phyloP scores from a whole-genome alignment of 208 protist genomes.

The Eutreptiella sp. region DNA sequence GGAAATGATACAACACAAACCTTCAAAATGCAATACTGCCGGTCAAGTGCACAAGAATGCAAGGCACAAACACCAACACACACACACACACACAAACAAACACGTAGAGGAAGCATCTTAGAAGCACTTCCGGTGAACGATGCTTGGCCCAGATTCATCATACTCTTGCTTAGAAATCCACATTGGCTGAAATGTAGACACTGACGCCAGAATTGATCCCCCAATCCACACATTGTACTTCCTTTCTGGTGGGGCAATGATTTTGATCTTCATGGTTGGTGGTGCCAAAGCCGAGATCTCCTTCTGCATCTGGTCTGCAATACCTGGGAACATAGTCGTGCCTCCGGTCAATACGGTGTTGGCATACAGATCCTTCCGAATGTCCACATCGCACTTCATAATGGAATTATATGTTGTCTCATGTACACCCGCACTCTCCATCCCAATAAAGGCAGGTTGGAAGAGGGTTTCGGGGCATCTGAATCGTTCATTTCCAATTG shows the following conservation, averaged over 20 bases:
- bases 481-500: slow-evolving; percentile 72
- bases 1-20: too few species aligned
- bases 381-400: slow-evolving; percentile 90
- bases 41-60: too few species aligned
- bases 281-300: slow-evolving; percentile 86
- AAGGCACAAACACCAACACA: too few species aligned
- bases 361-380: slow-evolving; percentile 87
- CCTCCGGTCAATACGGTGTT: slow-evolving; percentile 92
- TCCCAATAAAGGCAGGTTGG: slow-evolving; percentile 85
- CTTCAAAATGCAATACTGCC: too few species aligned
- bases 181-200: slow-evolving; percentile 93
- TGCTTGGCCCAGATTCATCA: slow-evolving; percentile 90
- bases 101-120: too few species aligned
- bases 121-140: slow-evolving; percentile 97
- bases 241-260: slow-evolving; percentile 88
- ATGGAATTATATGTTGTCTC: slow-evolving; percentile 93
- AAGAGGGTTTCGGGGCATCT: slow-evolving; percentile 92
- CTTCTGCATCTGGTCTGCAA: slow-evolving; percentile 93
- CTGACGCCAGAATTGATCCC: slow-evolving; percentile 93
- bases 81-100: too few species aligned
- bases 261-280: slow-evolving; percentile 91
- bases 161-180: slow-evolving; percentile 98
- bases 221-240: slow-evolving; percentile 96
- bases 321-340: slow-evolving; percentile 91
- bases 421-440: slow-evolving; percentile 90